Conservation (phyloP, 2,329 filamentous ascomycete species). For the Cyclaneusma minus region DNA sequence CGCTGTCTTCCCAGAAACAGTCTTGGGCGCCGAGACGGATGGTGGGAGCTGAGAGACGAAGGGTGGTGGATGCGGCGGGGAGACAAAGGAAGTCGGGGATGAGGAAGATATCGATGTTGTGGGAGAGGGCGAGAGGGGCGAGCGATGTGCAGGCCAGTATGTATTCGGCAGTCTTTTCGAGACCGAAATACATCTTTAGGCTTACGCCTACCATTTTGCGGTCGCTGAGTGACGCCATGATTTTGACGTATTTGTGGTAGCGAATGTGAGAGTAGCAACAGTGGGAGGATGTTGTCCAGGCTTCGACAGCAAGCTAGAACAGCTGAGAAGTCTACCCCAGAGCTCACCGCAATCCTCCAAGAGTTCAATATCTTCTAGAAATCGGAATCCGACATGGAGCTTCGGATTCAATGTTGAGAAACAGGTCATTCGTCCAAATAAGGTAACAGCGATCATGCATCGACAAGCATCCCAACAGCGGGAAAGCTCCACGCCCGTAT, state of each 20-base stretch:
- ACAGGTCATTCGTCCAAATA: too few relatives aligned
- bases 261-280: too few relatives aligned
- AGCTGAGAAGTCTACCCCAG: neutral
- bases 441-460: too few relatives aligned
- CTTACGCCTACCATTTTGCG: constrained; percentile 58
- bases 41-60: constrained; percentile 26
- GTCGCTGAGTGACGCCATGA: constrained; percentile 21
- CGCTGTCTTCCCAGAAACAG: constrained; percentile 51
- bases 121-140: constrained; percentile 23
- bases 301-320: constrained; percentile 1
- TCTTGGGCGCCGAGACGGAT: constrained; percentile 64
- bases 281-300: too few relatives aligned
- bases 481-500: too few relatives aligned
- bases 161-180: constrained; percentile 43
- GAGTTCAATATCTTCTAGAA: neutral
- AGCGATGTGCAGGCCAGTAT: constrained; percentile 31
- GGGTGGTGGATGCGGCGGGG: constrained; percentile 29
- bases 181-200: constrained; percentile 69
- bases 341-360: neutral
- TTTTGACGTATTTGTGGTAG: constrained; percentile 1
- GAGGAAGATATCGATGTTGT: constrained; percentile 55
- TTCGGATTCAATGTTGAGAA: too few relatives aligned
- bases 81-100: constrained; percentile 66
- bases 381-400: too few relatives aligned
- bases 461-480: too few relatives aligned